Conservation (phyloP, 1,284 basidiomycete genomes). For the Vanrija pseudolonga region DNA sequence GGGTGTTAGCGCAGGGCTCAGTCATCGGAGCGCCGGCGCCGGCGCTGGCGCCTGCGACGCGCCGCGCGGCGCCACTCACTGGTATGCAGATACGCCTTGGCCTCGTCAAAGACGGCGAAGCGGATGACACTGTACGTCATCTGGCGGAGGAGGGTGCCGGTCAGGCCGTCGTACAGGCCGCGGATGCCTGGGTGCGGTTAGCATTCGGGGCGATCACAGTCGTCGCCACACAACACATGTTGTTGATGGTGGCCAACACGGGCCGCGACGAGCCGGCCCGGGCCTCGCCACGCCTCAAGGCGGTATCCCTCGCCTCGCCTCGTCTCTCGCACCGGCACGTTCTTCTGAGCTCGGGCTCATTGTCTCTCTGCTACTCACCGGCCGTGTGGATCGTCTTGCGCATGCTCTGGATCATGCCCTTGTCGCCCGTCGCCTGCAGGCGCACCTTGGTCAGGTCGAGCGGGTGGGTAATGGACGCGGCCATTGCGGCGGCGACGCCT, state of each 20-base stretch:
- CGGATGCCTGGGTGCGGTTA: slow-evolving; percentile 55
- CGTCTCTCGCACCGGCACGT: too few species aligned
- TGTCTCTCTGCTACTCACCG: slow-evolving; percentile 32
- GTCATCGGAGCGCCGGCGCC: not conserved
- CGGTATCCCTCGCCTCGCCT: too few species aligned
- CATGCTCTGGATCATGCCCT: slow-evolving; percentile 74
- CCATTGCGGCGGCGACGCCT: slow-evolving; percentile 74
- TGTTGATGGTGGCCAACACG: not conserved
- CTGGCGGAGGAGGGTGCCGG: slow-evolving; percentile 84
- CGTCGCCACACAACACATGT: not conserved
- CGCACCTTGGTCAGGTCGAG: slow-evolving; percentile 84
- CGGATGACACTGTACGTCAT: slow-evolving; percentile 90
- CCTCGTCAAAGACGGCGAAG: slow-evolving; percentile 90
- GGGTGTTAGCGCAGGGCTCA: too few species aligned
- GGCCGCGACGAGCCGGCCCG: not conserved
- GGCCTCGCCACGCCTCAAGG: too few species aligned
- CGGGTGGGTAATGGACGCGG: slow-evolving; percentile 76
- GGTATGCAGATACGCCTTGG: slow-evolving; percentile 73
- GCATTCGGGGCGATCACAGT: not conserved
- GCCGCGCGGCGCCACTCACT: slow-evolving; percentile 47
- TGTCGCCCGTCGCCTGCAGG: slow-evolving; percentile 80
- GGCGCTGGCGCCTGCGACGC: not conserved
- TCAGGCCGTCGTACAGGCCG: slow-evolving; percentile 79
- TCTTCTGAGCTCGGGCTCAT: not conserved
- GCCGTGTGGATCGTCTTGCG: slow-evolving; percentile 60